phyloP scores from a whole-genome alignment of 169 alveolate genomes.

The Eimeria zaria region DNA sequence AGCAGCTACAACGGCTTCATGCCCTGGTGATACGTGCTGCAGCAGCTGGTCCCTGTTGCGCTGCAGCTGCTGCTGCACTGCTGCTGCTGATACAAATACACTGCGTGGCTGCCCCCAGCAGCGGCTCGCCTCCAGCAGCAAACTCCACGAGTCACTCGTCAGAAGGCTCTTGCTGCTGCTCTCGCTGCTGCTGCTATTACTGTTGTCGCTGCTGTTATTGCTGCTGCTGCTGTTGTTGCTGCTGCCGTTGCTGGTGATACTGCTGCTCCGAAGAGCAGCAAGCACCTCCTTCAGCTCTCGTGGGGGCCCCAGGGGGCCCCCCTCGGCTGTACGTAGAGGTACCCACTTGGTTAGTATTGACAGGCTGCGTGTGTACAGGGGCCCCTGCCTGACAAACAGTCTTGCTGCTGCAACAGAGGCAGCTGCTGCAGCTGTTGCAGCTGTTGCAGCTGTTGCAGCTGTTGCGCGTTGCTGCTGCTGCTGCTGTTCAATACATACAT shows the following conservation, averaged over 20 bases:
- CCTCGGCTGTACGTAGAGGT: conserved; percentile 35
- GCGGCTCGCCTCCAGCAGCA: conserved; percentile 71
- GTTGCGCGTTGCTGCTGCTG: conserved; percentile 63
- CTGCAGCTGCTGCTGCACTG: conserved; percentile 69
- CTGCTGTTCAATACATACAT: conserved; percentile 6
- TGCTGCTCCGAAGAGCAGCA: conserved; percentile 26
- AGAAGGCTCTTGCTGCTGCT: not conserved
- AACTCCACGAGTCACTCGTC: not conserved
- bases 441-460: too few relatives aligned
- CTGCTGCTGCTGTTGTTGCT: conserved; percentile 1
- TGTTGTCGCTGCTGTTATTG: not conserved
- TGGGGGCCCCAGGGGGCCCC: conserved; percentile 24
- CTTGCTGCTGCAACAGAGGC: conserved; percentile 9
- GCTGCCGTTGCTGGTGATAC: not conserved
- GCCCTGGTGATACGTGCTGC: conserved; percentile 6
- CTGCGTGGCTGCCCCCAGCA: conserved; percentile 63
- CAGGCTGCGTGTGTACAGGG: conserved; percentile 24
- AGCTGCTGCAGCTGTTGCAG: too few relatives aligned
- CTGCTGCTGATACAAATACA: conserved; percentile 33
- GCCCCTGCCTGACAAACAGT: conserved; percentile 24
- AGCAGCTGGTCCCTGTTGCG: conserved; percentile 48
- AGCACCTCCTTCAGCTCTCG: conserved; percentile 65
- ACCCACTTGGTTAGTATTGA: conserved; percentile 37
- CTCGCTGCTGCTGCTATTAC: conserved; percentile 3
- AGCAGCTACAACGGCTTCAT: conserved; percentile 56